Conservation (phyloP, 208 protist species). For the Tritrichomonas foetus region DNA sequence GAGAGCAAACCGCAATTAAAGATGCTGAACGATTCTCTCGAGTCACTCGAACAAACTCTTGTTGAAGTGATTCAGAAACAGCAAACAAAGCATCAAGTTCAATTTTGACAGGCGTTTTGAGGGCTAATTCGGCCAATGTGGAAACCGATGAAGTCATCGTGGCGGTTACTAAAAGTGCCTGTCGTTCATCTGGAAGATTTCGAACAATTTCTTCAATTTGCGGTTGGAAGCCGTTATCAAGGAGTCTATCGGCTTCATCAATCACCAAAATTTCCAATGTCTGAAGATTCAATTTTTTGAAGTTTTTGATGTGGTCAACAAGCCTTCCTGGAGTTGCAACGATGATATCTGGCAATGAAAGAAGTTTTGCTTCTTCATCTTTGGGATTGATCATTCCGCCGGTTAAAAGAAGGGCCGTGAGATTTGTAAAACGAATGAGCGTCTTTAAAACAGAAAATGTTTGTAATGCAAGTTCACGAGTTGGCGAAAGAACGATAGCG, state of each 20-base stretch:
- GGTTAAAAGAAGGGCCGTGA: slow-evolving; percentile 42
- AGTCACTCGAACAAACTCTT: slow-evolving; percentile 46
- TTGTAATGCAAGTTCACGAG: slow-evolving; percentile 55
- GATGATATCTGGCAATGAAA: slow-evolving; percentile 48
- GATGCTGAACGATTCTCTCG: background rate
- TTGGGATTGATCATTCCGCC: slow-evolving; percentile 41
- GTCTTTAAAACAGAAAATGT: slow-evolving; percentile 46
- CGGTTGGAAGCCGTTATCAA: slow-evolving; percentile 55
- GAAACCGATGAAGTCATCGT: slow-evolving; percentile 48
- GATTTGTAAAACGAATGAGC: slow-evolving; percentile 41
- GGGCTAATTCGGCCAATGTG: slow-evolving; percentile 27
- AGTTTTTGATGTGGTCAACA: slow-evolving; percentile 50
- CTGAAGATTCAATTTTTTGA: slow-evolving; percentile 40
- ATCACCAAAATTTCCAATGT: slow-evolving; percentile 58
- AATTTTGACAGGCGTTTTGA: slow-evolving; percentile 43
- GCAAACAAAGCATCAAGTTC: background rate
- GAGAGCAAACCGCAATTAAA: slow-evolving; percentile 33
- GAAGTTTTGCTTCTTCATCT: slow-evolving; percentile 42
- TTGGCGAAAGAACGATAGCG: slow-evolving; percentile 52
- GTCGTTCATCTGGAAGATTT: slow-evolving; percentile 25
- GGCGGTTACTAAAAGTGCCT: slow-evolving; percentile 50
- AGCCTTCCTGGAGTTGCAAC: slow-evolving; percentile 53
- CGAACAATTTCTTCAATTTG: slow-evolving; percentile 48
- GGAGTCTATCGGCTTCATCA: slow-evolving; percentile 65
- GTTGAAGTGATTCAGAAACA: background rate